These are phyloP conservation scores for Tripterygium wilfordii DNA, from an alignment of 177 flowering plant species.

Conservation along the genomic window DNA sequence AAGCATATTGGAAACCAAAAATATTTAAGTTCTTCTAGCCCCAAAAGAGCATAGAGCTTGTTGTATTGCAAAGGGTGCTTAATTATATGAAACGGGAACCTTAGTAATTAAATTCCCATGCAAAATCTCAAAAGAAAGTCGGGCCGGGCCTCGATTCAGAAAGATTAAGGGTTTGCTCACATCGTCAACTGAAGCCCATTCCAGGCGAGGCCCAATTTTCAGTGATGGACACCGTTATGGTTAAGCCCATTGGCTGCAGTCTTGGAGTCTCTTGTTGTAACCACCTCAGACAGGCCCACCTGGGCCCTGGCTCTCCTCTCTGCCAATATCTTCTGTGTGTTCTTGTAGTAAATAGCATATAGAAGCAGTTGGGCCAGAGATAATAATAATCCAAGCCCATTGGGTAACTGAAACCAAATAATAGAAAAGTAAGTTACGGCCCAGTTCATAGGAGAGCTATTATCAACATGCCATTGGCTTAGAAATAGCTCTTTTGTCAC, in stretches of 20 bases:
- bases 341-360: constrained; percentile 57
- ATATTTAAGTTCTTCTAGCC: too few relatives aligned
- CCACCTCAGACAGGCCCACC: constrained; percentile 28
- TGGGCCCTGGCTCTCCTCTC: constrained; percentile 37
- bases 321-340: constrained; percentile 44
- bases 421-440: neutral
- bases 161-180: too few relatives aligned
- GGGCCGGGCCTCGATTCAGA: too few relatives aligned
- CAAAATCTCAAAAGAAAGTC: too few relatives aligned
- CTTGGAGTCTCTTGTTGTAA: constrained; percentile 19
- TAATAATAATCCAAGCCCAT: constrained; percentile 50
- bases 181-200: too few relatives aligned
- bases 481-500: neutral
- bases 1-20: too few relatives aligned
- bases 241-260: constrained; percentile 12
- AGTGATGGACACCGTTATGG: neutral
- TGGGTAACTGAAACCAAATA: constrained; percentile 54
- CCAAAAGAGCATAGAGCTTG: too few relatives aligned
- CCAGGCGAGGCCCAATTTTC: neutral
- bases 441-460: neutral
- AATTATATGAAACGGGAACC: too few relatives aligned
- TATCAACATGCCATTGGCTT: neutral
- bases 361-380: constrained; percentile 56
- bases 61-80: too few relatives aligned
- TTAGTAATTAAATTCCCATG: too few relatives aligned